Evolutionary conservation across 2,329 filamentous ascomycete genomes (phyloP).

Genomic region (Shiraia bambusicola): DNA sequence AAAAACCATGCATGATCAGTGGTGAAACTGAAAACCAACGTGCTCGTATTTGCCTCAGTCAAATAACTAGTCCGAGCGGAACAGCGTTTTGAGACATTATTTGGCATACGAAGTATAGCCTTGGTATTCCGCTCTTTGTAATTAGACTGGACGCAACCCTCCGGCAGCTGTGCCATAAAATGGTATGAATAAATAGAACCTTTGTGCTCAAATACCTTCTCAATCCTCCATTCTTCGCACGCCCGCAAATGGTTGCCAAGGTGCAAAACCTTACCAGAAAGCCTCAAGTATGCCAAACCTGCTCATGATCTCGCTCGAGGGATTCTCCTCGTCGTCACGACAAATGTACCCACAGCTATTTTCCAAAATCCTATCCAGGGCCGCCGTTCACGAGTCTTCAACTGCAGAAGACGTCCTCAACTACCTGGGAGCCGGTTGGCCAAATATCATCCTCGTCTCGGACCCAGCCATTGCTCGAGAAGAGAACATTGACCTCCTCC

Average conservation of each 20-base stretch:
- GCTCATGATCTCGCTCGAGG: slow-evolving; percentile 26
- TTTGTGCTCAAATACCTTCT: not conserved
- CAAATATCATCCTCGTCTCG: slow-evolving; percentile 26
- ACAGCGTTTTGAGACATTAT: too few relatives aligned
- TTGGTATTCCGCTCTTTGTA: too few relatives aligned
- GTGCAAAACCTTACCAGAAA: not conserved
- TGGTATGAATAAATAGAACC: too few relatives aligned
- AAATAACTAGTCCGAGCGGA: too few relatives aligned
- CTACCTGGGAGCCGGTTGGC: slow-evolving; percentile 25
- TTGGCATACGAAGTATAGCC: too few relatives aligned
- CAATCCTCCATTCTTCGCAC: not conserved
- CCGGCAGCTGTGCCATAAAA: too few relatives aligned
- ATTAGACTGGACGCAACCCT: too few relatives aligned
- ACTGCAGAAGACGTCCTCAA: slow-evolving; percentile 23
- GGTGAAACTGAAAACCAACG: too few relatives aligned
- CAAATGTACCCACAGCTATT: slow-evolving; percentile 27
- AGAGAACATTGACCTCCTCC: slow-evolving; percentile 15
- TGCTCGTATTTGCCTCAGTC: too few relatives aligned
- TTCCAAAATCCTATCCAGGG: slow-evolving; percentile 24
- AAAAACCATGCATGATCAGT: not conserved
- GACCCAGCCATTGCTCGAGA: slow-evolving; percentile 18
- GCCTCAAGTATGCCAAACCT: slow-evolving; percentile 22
- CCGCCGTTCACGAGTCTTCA: slow-evolving; percentile 25
- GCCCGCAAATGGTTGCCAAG: not conserved
- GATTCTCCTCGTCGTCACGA: slow-evolving; percentile 26